Evolutionary conservation across 2,329 filamentous ascomycete species (phyloP).

Genomic region (Rhexocercosporidium sp.): DNA sequence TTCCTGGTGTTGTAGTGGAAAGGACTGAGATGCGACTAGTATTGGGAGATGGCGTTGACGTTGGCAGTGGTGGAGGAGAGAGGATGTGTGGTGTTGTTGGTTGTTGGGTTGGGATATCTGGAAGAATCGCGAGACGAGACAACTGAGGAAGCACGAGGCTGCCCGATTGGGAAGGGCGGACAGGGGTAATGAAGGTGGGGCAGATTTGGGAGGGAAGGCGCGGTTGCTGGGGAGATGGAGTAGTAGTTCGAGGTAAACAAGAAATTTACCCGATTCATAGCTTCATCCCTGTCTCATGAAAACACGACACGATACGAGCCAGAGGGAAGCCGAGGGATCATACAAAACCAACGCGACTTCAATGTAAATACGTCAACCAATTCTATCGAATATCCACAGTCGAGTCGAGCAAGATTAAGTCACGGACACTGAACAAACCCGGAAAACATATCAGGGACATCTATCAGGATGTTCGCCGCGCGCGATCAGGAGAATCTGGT

Average conservation of each 20-base stretch:
- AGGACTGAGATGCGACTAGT: neutral
- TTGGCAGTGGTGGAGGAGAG: neutral
- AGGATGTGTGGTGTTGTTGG: neutral
- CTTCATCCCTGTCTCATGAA: neutral
- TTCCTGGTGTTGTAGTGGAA: slow-evolving; percentile 9
- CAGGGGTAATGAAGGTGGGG: slow-evolving; percentile 4
- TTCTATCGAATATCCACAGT: slow-evolving; percentile 10
- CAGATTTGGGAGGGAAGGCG: neutral
- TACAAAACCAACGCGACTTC: slow-evolving; percentile 5
- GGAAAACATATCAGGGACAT: slow-evolving; percentile 13
- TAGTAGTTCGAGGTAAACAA: slow-evolving; percentile 15
- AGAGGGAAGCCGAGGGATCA: neutral
- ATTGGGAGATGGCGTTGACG: slow-evolving; percentile 5
- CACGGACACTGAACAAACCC: no score
- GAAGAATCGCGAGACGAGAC: slow-evolving; percentile 2
- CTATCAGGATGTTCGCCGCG: slow-evolving; percentile 71
- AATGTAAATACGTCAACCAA: slow-evolving; percentile 16
- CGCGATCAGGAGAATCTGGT: slow-evolving; percentile 89
- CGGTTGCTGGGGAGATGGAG: slow-evolving; percentile 14
- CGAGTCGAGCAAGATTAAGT: no score
- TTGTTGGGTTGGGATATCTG: neutral
- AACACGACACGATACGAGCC: neutral
- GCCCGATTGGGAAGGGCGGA: slow-evolving; percentile 13
- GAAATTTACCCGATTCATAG: slow-evolving; percentile 1
- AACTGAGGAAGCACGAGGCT: neutral